Base-by-base conservation (phyloP, 441 rosid genomes). In the Francoa sonchifolia region DNA sequence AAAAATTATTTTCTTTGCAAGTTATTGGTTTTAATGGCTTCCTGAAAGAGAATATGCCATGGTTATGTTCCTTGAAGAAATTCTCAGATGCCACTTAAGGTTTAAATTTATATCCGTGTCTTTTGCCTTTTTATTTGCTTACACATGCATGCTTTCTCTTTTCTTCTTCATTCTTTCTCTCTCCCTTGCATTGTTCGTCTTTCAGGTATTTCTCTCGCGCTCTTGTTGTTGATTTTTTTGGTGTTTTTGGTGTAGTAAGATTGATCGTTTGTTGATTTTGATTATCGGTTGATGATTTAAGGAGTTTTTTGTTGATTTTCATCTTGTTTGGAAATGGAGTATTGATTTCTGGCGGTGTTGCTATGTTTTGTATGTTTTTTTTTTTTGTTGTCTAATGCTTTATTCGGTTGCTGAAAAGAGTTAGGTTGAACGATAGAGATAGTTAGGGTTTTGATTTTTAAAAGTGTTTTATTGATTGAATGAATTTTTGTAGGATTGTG, bases 31-130 rank as follows among this genome's bases (percentile, higher is more conserved):
- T 12, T 33, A 18, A 12, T 33, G 7, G 5, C 17, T 33, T 4
- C 5, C 20, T 38, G 28, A 26, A 34, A 40, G 55, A 39, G 74
- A 74, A 74, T 74, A 67, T 70, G 68, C 74, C 37, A 23, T 32
- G 29, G 65, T 34, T 19, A 20, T 27, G 63, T 48, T 34, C 51
- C 38, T 20, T 42, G 8, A 48, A 39, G 55, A 54, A 67, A 58
- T 45, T 54, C 58, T 28, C 11, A 62, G 69, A 64, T 61, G 55
- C 61, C 67, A 45, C 2, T 17, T 33, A 0, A 22, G 1, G 40
- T 41, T 12, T 2, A 35, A 14, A 19, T 17, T 19, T 39, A 3
- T 3, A 3, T 15, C n/a, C 23, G 17, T 28, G 21, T 10, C 10
- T 16, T 20, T 20, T 14, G 38, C 6, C 0, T 14, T 12, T 36